Evolutionary conservation across 2,329 filamentous ascomycete species (phyloP), one percentile per base, ranked within the genome.

Genomic region (Colletotrichum abscissum): DNA sequence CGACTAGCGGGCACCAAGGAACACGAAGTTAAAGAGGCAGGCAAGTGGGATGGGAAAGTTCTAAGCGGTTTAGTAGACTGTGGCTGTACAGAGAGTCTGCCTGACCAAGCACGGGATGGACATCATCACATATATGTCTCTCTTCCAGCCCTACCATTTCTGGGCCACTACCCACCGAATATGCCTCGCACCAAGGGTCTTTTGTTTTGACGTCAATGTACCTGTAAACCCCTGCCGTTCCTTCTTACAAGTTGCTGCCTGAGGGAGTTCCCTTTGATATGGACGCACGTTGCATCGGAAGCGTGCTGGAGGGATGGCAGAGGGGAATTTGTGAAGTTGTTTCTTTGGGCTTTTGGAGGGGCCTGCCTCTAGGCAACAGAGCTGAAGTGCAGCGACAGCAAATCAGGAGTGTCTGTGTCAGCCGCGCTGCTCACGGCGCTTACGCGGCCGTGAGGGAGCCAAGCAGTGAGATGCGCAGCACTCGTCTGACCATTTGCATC

Each of bases 381-480:
- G 67, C 56, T 66, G 57, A 59, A 49, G 14, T 54, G 33, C 35
- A 26, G 46, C 22, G 26, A 24, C 24, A 26, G 60, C 70, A 60
- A 62, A 66, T 73, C 60, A 66, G 26, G 60, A 14, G 30, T 28
- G 19, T 19, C 28, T 22, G 16, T 8, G 19, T 14, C 22, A 46
- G 38, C 26, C 38, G 26, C 26, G 38, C 49, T 71, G 71, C 71
- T 73, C 65, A 73, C 71, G 67, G 56, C 49, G 71, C 71, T 73
- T 71, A 73, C 71, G 67, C 46, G 71, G 71, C 71, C 49, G 14
- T 55, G 60, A 65, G 49, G 49, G 67, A 49, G 71, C 67, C 70
- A 73, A 66, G 59, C 26, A 28, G 22, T 14, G 19, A 26, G 63
- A 65, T 52, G 63, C 33, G 63, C 35, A 65, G 62, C 46, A 24